These are phyloP conservation scores for Alternaria alternata DNA, from an alignment of 2,329 filamentous ascomycete genomes.

Conservation along the genomic window DNA sequence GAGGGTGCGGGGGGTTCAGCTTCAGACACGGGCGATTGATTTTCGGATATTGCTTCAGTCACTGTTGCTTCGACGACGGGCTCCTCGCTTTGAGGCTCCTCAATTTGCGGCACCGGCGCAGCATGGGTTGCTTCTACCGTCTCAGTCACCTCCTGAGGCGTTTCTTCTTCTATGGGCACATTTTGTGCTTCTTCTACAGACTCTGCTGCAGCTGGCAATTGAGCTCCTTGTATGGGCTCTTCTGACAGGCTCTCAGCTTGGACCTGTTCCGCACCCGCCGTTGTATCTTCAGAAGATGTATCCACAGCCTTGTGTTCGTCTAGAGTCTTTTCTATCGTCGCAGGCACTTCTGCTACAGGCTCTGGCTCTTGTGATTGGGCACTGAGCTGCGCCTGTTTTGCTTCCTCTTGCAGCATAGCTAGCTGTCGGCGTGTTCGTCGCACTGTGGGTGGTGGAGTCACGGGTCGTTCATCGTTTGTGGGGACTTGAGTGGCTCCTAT, in stretches of 20 bases:
- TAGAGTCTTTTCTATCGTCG: slow-evolving; percentile 7
- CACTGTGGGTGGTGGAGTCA: slow-evolving; percentile 36
- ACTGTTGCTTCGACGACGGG: not conserved
- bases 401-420: slow-evolving; percentile 44
- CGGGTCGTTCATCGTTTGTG: slow-evolving; percentile 31
- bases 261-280: slow-evolving; percentile 4
- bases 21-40: slow-evolving; percentile 7
- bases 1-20: slow-evolving; percentile 20
- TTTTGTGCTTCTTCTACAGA: slow-evolving; percentile 6
- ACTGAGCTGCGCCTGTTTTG: slow-evolving; percentile 33
- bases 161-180: slow-evolving; percentile 1
- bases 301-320: slow-evolving; percentile 7
- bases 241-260: not conserved
- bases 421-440: slow-evolving; percentile 48
- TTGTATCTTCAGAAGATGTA: slow-evolving; percentile 6
- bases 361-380: slow-evolving; percentile 18
- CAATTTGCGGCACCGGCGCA: slow-evolving; percentile 5
- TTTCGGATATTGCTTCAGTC: not conserved
- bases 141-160: not conserved
- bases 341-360: slow-evolving; percentile 2
- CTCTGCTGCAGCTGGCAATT: not conserved
- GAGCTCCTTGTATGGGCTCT: not conserved
- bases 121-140: slow-evolving; percentile 2
- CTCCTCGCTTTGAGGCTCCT: not conserved
- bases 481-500: slow-evolving; percentile 32